Evolutionary conservation across 495 filamentous ascomycete genomes (phyloP).

Genomic region (Darksidea phi): DNA sequence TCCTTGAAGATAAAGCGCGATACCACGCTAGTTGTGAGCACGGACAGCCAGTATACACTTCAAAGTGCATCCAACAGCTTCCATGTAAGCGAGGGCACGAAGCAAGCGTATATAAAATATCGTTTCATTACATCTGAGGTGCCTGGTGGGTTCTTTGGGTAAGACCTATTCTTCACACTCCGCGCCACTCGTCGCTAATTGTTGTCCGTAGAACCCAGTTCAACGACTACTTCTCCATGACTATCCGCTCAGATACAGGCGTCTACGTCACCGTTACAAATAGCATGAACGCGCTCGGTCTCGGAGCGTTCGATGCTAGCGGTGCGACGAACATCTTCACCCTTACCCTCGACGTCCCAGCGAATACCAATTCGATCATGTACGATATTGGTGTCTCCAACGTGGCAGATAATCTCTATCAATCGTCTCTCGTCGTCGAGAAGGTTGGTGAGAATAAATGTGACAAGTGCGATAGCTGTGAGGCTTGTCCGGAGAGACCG

Average conservation of each 20-base stretch:
- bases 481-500: background rate
- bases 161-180: background rate
- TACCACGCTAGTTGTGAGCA: background rate
- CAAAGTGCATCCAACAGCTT: background rate
- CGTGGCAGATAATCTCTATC: background rate
- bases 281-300: background rate
- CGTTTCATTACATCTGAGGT: background rate
- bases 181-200: background rate
- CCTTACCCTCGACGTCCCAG: background rate
- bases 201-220: background rate
- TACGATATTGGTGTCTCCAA: background rate
- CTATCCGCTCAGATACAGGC: background rate
- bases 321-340: background rate
- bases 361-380: background rate
- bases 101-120: background rate
- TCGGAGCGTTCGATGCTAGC: background rate
- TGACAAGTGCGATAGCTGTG: background rate
- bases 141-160: background rate
- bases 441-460: background rate
- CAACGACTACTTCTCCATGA: conserved; percentile 2
- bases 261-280: background rate
- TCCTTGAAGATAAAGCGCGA: background rate
- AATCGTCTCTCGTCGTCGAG: background rate
- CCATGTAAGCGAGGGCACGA: background rate
- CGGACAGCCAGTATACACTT: background rate